Evolutionary conservation across 2,329 filamentous ascomycete genomes (phyloP).

Genomic region (Diplodia seriata): DNA sequence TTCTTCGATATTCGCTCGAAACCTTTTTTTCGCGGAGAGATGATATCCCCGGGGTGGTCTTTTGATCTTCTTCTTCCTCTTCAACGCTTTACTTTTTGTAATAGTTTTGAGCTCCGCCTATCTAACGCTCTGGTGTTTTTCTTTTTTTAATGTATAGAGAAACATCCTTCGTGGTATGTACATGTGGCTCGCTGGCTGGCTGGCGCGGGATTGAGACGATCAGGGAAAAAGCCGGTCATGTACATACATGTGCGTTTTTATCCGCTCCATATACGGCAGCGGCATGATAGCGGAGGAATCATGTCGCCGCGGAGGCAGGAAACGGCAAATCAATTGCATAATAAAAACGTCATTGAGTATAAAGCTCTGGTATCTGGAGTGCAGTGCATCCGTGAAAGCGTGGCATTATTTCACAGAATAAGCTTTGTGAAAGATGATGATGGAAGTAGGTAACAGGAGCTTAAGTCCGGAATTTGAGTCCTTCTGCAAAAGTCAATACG

Average conservation of each 20-base stretch:
- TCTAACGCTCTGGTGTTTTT: background rate
- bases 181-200: constrained; percentile 1
- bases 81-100: too few relatives aligned
- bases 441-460: background rate
- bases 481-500: too few relatives aligned
- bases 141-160: background rate
- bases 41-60: too few relatives aligned
- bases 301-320: background rate
- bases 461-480: background rate
- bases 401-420: background rate
- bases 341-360: background rate
- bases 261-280: background rate
- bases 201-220: background rate
- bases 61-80: too few relatives aligned
- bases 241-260: background rate
- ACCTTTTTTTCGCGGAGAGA: too few relatives aligned
- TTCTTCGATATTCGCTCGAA: background rate
- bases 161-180: background rate
- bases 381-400: background rate
- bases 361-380: background rate
- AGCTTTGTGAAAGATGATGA: background rate
- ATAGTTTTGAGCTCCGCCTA: background rate
- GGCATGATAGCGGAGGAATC: too few relatives aligned
- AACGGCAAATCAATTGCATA: constrained; percentile 20
- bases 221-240: background rate